Conservation (phyloP, 331 rosid species). For the Prunus yedoensis region DNA sequence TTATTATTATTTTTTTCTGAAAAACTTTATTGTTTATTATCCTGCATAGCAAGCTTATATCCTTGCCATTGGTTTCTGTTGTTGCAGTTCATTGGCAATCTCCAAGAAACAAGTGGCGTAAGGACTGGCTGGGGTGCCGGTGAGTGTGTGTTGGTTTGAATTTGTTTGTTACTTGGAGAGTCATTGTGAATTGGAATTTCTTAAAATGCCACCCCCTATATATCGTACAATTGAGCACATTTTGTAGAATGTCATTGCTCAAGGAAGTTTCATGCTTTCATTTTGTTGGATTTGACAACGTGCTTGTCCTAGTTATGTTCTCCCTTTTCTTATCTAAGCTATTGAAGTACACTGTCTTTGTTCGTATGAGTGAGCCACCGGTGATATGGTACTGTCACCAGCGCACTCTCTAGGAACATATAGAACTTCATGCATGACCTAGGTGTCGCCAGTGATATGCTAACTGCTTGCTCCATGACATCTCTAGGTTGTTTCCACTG, state of each 20-base stretch:
- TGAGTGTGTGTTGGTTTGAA: constrained; percentile 35
- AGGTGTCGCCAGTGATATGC: not conserved
- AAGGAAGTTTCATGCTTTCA: not conserved
- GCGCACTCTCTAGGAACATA: not conserved
- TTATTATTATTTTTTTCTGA: not conserved
- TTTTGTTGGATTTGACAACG: not conserved
- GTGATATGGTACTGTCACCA: not conserved
- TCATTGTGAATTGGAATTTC: not conserved
- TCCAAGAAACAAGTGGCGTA: constrained; percentile 64
- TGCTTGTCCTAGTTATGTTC: not conserved
- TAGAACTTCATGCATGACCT: not conserved
- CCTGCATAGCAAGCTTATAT: not conserved
- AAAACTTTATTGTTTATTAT: not conserved
- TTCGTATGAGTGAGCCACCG: not conserved
- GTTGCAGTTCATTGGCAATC: constrained; percentile 82
- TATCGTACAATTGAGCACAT: not conserved
- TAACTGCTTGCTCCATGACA: not conserved
- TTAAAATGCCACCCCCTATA: not conserved
- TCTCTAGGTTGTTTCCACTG: not conserved
- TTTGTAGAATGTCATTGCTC: not conserved
- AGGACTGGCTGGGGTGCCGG: constrained; percentile 93
- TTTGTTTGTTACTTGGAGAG: not conserved
- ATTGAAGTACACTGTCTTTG: not conserved
- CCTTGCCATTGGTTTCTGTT: constrained; percentile 26
- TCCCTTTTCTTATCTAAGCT: not conserved